Conservation (phyloP, 2,329 filamentous ascomycete species). For the Fusarium avenaceum region DNA sequence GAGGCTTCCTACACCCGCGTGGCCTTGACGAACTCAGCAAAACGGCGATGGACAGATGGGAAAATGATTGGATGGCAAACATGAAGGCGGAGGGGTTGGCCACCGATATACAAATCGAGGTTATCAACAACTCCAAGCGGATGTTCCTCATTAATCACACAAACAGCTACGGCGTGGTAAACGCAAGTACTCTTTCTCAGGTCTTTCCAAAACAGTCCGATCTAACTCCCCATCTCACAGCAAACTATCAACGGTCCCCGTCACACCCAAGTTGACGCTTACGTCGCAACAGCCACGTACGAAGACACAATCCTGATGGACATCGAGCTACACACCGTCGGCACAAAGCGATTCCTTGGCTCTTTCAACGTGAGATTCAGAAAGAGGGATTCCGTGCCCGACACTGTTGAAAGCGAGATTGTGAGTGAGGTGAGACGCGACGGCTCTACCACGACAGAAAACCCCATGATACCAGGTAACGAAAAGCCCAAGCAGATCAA, state of each 20-base stretch:
- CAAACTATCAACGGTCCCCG: conserved; percentile 45
- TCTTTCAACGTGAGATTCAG: conserved; percentile 12
- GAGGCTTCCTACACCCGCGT: background rate
- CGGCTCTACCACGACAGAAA: background rate
- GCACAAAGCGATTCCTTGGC: conserved; percentile 44
- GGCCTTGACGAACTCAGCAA: conserved; percentile 16
- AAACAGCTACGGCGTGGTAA: conserved; percentile 28
- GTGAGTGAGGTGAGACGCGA: background rate
- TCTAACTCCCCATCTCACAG: conserved; percentile 27
- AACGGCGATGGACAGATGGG: conserved; percentile 3
- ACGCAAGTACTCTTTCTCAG: conserved; percentile 30
- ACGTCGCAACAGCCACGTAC: conserved; percentile 14
- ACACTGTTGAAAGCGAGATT: background rate
- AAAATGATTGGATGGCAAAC: background rate
- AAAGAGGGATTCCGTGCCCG: background rate
- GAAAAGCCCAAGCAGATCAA: background rate
- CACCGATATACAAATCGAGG: background rate
- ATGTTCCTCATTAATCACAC: background rate
- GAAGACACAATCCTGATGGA: conserved; percentile 12
- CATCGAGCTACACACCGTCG: conserved; percentile 44
- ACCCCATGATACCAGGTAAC: background rate
- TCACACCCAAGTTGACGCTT: conserved; percentile 46
- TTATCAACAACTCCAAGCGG: background rate
- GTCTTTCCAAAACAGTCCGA: background rate
- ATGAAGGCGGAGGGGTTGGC: background rate